phyloP scores from a whole-genome alignment of 2,329 filamentous ascomycete genomes.

The Cercospora sp. region DNA sequence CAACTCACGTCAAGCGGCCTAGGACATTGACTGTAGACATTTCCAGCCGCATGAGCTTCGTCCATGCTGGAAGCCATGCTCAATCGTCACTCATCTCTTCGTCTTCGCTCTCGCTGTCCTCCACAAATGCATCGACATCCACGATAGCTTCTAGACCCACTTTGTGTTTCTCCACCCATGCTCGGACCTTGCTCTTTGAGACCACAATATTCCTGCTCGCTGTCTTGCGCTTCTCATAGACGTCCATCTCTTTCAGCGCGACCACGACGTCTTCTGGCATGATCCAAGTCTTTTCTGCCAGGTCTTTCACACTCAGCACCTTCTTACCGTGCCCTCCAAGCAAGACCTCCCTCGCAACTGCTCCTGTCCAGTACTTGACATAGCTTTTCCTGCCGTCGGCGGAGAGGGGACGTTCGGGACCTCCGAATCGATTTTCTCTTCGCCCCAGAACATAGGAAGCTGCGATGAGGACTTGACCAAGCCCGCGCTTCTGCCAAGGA shows the following conservation, averaged over 20 bases:
- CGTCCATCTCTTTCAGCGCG: slow-evolving; percentile 76
- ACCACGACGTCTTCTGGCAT: slow-evolving; percentile 77
- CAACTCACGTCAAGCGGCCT: not conserved
- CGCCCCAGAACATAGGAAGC: slow-evolving; percentile 89
- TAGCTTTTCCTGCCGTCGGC: slow-evolving; percentile 83
- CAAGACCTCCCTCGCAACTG: slow-evolving; percentile 70
- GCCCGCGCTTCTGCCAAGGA: slow-evolving; percentile 87
- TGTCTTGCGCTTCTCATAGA: slow-evolving; percentile 60
- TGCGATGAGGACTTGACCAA: slow-evolving; percentile 87
- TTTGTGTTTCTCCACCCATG: slow-evolving; percentile 64
- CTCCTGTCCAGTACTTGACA: slow-evolving; percentile 79
- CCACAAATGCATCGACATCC: slow-evolving; percentile 71
- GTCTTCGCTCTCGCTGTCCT: slow-evolving; percentile 57
- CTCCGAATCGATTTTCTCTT: slow-evolving; percentile 79
- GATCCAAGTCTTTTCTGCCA: slow-evolving; percentile 80
- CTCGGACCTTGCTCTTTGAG: slow-evolving; percentile 60
- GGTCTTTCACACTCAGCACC: slow-evolving; percentile 65
- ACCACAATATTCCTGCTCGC: slow-evolving; percentile 53
- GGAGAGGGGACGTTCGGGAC: slow-evolving; percentile 90
- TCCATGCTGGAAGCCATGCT: not conserved
- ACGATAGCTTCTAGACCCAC: slow-evolving; percentile 67
- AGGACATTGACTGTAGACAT: not conserved
- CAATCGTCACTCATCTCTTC: slow-evolving; percentile 12
- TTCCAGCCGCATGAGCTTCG: not conserved
- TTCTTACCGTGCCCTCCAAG: slow-evolving; percentile 45